phyloP scores from a whole-genome alignment of 306 rosid genomes.

The Rosa lucieae region DNA sequence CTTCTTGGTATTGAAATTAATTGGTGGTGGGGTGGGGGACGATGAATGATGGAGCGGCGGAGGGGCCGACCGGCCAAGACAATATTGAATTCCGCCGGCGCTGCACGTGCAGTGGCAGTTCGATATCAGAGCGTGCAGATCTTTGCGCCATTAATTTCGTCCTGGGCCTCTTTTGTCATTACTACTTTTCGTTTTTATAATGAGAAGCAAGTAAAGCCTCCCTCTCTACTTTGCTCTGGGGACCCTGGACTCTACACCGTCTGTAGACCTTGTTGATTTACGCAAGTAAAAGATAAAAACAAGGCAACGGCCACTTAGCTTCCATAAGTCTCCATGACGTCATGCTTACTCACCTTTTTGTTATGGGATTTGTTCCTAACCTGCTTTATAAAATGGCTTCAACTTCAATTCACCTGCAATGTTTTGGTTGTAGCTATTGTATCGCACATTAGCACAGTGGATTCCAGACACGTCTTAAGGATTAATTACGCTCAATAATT shows the following conservation, averaged over 20 bases:
- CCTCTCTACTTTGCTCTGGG: not conserved
- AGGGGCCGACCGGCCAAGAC: not conserved
- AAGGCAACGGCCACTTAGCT: not conserved
- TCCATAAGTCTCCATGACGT: not conserved
- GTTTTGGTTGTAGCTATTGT: not conserved
- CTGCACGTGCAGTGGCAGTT: slow-evolving; percentile 10
- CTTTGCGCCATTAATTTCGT: not conserved
- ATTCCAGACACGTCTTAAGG: not conserved
- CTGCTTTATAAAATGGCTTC: not conserved
- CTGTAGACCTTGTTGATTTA: not conserved
- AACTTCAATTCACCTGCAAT: not conserved
- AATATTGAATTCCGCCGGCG: slow-evolving; percentile 14
- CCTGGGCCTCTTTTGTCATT: not conserved
- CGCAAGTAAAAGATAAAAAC: not conserved
- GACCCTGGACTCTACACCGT: not conserved
- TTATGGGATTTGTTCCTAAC: not conserved
- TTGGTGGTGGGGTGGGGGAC: not conserved
- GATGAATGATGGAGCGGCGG: slow-evolving; percentile 3
- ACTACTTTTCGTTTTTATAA: not conserved
- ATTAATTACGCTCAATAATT: not conserved
- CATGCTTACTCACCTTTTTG: not conserved
- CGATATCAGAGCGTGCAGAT: too few species aligned
- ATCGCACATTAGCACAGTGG: not conserved
- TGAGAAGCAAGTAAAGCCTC: not conserved
- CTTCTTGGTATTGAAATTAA: not conserved